Base-by-base conservation (phyloP, 1,139 yeast species). In the Diutina mesorugosa region DNA sequence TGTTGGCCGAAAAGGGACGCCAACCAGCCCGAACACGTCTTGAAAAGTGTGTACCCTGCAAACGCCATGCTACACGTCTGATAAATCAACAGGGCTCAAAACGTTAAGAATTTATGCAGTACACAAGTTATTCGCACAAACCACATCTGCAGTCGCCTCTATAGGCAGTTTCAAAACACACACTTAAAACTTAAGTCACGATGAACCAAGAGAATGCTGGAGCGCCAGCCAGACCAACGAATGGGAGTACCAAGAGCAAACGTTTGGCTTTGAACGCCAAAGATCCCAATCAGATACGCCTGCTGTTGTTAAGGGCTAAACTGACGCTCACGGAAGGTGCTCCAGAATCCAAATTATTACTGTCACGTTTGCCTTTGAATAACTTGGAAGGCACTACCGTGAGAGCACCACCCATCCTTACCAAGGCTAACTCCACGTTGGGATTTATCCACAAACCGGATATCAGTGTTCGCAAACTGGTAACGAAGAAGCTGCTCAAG, bases 221-320 rank as follows among this genome's bases (percentile, higher is more conserved):
- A 16, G 53, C 53, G 16, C 41, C 41, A 4, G 45, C 29, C 10
- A 29, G 51, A 12, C 18, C 53, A 38, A 10, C 41, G 9, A 38
- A 18, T n/a, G 53, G 45, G 28, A n/a, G 5, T 10, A 30, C 18
- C 7, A 12, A n/a, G 12, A 29, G 14, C 35, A 50, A 50, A n/a
- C 41, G 53, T 7, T 32, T 38, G 1, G 83, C 83, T 0, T 69
- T 79, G 58, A 80, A 81, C 3, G 81, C 81, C 1, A 79, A 79
- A 61, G 78, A 76, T 62, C 73, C 69, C 57, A 78, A 78, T 62
- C 62, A 62, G 58, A 60, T 60, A 45, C 56, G 66, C n/a, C 71
- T 73, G 1, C 56, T 65, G 3, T 66, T 74, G 59, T 69, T 66
- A 55, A 65, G 77, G 58, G 73, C 78, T 2, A 69, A 71, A 55